These are phyloP conservation scores for Remersonia thermophila DNA, from an alignment of 2,329 filamentous ascomycete species.

Conservation along the genomic window DNA sequence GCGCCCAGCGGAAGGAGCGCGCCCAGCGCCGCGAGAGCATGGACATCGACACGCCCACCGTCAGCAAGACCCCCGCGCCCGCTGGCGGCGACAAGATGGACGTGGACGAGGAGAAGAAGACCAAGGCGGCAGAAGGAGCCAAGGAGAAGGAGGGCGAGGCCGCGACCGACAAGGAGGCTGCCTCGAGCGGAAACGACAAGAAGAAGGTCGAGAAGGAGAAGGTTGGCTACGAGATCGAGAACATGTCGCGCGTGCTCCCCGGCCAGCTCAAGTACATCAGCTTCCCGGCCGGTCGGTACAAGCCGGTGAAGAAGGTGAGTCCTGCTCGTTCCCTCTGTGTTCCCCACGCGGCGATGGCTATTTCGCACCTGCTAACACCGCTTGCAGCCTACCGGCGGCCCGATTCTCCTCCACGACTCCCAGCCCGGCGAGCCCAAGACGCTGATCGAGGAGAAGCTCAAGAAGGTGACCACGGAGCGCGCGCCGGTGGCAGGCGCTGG, in stretches of 20 bases:
- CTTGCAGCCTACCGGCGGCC: slow-evolving; percentile 73
- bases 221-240: slow-evolving; percentile 88
- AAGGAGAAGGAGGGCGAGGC: slow-evolving; percentile 45
- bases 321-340: slow-evolving; percentile 9
- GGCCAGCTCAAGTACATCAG: slow-evolving; percentile 91
- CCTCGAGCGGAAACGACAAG: slow-evolving; percentile 48
- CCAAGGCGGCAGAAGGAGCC: slow-evolving; percentile 46
- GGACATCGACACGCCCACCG: slow-evolving; percentile 77
- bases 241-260: slow-evolving; percentile 91
- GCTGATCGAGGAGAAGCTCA: slow-evolving; percentile 82
- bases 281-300: slow-evolving; percentile 81
- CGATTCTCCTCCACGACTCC: slow-evolving; percentile 80
- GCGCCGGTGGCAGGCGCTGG: slow-evolving; percentile 37
- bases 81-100: slow-evolving; percentile 76
- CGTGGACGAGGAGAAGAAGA: slow-evolving; percentile 52
- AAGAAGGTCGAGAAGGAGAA: slow-evolving; percentile 95
- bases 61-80: slow-evolving; percentile 42
- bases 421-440: slow-evolving; percentile 66
- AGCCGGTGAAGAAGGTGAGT: slow-evolving; percentile 73
- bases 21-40: slow-evolving; percentile 85
- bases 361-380: slow-evolving; percentile 31
- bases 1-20: slow-evolving; percentile 87
- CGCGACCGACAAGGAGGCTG: slow-evolving; percentile 45
- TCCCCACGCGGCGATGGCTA: too few species aligned
- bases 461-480: slow-evolving; percentile 58